Conservation (phyloP, 1,284 basidiomycete species). For the Jaminaea rosea region DNA sequence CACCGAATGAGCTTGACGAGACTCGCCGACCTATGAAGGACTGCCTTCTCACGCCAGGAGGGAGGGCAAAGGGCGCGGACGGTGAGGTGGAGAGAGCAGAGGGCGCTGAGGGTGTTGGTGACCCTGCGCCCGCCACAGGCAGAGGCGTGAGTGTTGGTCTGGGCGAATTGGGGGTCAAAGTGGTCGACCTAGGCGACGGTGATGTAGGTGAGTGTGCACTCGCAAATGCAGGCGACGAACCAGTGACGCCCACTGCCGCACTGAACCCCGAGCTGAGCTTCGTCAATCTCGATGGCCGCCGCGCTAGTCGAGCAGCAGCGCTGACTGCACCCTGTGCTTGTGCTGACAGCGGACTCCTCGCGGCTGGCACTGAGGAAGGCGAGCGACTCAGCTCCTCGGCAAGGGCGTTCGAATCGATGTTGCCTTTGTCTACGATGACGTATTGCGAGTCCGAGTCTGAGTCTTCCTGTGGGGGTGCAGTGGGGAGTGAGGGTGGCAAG, state of each 20-base stretch:
- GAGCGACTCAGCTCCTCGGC: conserved; percentile 50
- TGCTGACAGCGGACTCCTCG: conserved; percentile 13
- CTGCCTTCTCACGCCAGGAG: conserved; percentile 22
- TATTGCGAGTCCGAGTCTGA: conserved; percentile 48
- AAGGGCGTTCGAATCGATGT: conserved; percentile 52
- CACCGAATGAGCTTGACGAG: not conserved
- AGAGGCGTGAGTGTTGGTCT: not conserved
- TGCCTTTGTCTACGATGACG: conserved; percentile 55
- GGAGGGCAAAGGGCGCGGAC: conserved; percentile 28
- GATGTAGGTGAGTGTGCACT: conserved; percentile 11
- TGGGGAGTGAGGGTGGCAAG: too few species aligned
- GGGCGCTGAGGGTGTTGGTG: conserved; percentile 1
- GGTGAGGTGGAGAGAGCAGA: not conserved
- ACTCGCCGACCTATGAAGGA: conserved; percentile 9
- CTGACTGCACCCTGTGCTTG: not conserved
- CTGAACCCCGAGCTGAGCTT: conserved; percentile 14
- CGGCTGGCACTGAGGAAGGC: not conserved
- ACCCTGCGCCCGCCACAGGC: not conserved
- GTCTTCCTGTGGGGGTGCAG: too few species aligned
- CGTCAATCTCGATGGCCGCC: conserved; percentile 23
- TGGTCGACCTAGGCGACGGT: conserved; percentile 8
- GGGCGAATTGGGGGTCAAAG: not conserved
- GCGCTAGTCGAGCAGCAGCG: conserved; percentile 7
- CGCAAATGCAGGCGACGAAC: not conserved
- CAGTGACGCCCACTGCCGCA: not conserved